Evolutionary conservation across 345 rosid species (phyloP).

Genomic region (Brassica nigra): DNA sequence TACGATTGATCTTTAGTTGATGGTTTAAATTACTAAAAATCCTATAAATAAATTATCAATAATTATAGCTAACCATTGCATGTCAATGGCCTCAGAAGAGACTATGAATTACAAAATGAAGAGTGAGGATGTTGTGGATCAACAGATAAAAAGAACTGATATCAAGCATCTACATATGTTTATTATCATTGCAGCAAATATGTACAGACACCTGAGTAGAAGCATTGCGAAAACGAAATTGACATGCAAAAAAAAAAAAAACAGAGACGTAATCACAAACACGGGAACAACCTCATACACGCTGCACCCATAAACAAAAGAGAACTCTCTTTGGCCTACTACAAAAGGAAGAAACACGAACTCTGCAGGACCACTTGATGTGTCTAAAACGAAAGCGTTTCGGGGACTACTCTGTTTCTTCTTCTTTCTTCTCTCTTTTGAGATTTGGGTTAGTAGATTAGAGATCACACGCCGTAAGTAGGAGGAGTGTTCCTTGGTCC

Average conservation of each 20-base stretch:
- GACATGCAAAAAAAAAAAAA: neutral
- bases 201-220: constrained; percentile 10
- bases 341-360: constrained; percentile 6
- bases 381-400: constrained; percentile 1
- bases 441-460: constrained; percentile 39
- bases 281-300: constrained; percentile 7
- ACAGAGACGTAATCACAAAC: neutral
- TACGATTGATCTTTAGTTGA: too few relatives aligned
- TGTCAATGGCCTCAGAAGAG: neutral
- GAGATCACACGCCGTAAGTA: constrained; percentile 80
- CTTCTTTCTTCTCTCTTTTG: neutral
- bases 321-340: constrained; percentile 12
- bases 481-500: constrained; percentile 73
- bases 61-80: too few relatives aligned
- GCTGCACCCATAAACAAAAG: constrained; percentile 5
- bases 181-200: constrained; percentile 29
- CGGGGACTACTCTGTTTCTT: neutral
- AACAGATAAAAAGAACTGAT: neutral
- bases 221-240: constrained; percentile 13
- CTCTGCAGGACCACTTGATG: neutral
- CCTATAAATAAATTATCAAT: too few relatives aligned
- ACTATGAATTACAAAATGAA: neutral
- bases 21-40: too few relatives aligned
- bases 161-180: constrained; percentile 12
- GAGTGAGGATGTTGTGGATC: neutral